Evolutionary conservation across 331 rosid species (phyloP).

Genomic region (Pyracantha coccinea): DNA sequence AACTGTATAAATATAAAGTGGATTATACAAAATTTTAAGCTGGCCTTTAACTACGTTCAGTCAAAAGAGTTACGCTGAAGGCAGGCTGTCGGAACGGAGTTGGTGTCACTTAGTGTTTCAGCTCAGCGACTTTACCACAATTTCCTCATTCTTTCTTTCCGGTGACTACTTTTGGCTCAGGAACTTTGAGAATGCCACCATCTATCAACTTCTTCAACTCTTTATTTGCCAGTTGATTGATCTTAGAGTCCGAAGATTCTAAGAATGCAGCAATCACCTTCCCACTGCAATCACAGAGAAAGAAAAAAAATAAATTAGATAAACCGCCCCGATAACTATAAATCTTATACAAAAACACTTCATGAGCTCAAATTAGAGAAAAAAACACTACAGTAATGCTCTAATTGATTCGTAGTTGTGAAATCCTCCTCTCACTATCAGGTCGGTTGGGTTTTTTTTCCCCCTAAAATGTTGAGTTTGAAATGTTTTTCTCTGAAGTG

Average conservation of each 20-base stretch:
- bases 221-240: constrained; percentile 37
- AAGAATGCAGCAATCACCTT: constrained; percentile 74
- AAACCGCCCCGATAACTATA: not conserved
- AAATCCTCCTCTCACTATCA: not conserved
- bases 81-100: not conserved
- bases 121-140: not conserved
- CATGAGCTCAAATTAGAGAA: not conserved
- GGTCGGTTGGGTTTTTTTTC: not conserved
- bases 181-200: constrained; percentile 31
- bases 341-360: not conserved
- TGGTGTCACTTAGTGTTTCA: not conserved
- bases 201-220: constrained; percentile 73
- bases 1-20: not conserved
- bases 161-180: constrained; percentile 12
- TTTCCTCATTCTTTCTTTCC: not conserved
- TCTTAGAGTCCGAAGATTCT: constrained; percentile 55
- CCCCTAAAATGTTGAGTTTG: not conserved
- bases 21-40: not conserved
- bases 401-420: not conserved
- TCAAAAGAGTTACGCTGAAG: not conserved
- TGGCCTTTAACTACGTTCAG: not conserved
- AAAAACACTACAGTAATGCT: not conserved
- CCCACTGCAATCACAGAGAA: constrained; percentile 44
- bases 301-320: not conserved
- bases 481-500: not conserved